Evolutionary conservation across 2,329 filamentous ascomycete species (phyloP).

Genomic region (Monilinia vaccinii-corymbosi): DNA sequence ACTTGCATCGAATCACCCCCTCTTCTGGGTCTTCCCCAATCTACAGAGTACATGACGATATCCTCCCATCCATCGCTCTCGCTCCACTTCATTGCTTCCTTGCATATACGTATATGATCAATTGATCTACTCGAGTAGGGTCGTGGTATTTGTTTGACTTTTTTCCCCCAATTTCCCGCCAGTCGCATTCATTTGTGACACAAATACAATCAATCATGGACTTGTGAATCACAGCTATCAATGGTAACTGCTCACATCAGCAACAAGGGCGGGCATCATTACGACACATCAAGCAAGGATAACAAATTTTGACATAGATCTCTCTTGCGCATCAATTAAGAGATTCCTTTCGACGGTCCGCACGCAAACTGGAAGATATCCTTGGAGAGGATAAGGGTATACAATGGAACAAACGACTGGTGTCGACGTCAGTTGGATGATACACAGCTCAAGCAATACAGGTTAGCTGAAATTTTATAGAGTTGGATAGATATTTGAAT

Average conservation of each 20-base stretch:
- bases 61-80: too few relatives aligned
- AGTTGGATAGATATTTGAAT: slow-evolving; percentile 16
- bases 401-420: slow-evolving; percentile 29
- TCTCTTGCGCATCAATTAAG: not conserved
- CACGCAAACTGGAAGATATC: not conserved
- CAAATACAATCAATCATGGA: slow-evolving; percentile 4
- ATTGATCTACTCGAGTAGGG: not conserved
- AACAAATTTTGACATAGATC: not conserved
- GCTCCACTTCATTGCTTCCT: not conserved
- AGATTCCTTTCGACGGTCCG: not conserved
- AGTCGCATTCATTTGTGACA: slow-evolving; percentile 9
- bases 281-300: not conserved
- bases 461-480: slow-evolving; percentile 23
- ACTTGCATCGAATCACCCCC: not conserved
- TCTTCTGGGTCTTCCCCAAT: not conserved
- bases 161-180: not conserved
- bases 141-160: not conserved
- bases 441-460: slow-evolving; percentile 23
- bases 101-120: not conserved
- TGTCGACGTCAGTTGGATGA: slow-evolving; percentile 30
- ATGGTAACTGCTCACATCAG: slow-evolving; percentile 10
- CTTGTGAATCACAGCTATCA: not conserved
- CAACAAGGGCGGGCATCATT: slow-evolving; percentile 4
- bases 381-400: not conserved
- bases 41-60: slow-evolving; percentile 1